phyloP scores from a whole-genome alignment of 768 basidiomycete species.

The Boletus rubropictus region DNA sequence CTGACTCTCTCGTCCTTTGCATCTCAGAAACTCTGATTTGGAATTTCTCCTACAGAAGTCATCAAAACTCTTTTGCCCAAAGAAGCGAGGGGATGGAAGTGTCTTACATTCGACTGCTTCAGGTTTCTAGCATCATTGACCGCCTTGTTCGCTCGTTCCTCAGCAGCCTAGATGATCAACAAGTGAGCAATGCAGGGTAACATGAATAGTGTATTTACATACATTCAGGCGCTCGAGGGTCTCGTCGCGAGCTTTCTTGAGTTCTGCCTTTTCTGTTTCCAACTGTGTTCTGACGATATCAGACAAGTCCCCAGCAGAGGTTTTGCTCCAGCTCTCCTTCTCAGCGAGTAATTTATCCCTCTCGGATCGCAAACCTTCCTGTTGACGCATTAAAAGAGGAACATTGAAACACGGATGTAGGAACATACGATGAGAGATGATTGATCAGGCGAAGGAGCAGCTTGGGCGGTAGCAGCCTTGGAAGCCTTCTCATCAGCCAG shows the following conservation, averaged over 20 bases:
- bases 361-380: conserved; percentile 54
- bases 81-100: background rate
- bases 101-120: conserved; percentile 29
- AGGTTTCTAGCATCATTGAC: conserved; percentile 39
- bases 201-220: conserved; percentile 1
- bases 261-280: conserved; percentile 57
- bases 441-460: conserved; percentile 19
- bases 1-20: conserved; percentile 46
- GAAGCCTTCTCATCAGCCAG: conserved; percentile 35
- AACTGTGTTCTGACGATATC: conserved; percentile 37
- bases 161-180: conserved; percentile 30
- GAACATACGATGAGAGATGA: conserved; percentile 31
- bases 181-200: background rate
- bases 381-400: background rate
- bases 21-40: conserved; percentile 48
- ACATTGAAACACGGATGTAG: background rate
- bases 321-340: conserved; percentile 39
- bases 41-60: conserved; percentile 51
- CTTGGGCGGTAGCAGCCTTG: conserved; percentile 13
- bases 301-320: conserved; percentile 20
- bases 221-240: conserved; percentile 57
- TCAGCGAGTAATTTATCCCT: conserved; percentile 58
- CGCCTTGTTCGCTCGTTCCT: conserved; percentile 41
- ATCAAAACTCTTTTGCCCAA: conserved; percentile 1
- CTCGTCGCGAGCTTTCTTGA: conserved; percentile 56